Conservation (phyloP, 2,329 filamentous ascomycete genomes). For the Chrysoporthe austroafricana region DNA sequence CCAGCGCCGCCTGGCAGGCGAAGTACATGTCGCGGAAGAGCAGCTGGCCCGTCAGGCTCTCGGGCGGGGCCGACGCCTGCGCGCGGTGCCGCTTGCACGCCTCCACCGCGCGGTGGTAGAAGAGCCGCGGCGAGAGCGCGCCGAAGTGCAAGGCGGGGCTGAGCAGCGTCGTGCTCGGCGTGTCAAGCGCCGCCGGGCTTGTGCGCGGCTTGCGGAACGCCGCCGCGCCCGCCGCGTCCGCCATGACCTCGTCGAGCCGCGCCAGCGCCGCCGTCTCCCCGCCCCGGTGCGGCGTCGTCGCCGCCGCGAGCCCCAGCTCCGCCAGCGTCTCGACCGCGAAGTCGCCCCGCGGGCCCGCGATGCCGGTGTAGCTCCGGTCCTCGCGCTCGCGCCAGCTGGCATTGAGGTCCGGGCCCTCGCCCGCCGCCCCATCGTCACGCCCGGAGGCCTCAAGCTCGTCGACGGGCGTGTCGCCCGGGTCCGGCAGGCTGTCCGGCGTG, state of each 20-base stretch:
- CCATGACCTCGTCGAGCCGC: slow-evolving; percentile 61
- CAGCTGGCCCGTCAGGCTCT: slow-evolving; percentile 72
- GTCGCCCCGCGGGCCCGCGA: slow-evolving; percentile 69
- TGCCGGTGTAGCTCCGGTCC: slow-evolving; percentile 61
- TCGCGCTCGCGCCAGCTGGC: slow-evolving; percentile 53
- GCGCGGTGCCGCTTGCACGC: slow-evolving; percentile 61
- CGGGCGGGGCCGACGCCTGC: slow-evolving; percentile 64
- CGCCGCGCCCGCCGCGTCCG: slow-evolving; percentile 67
- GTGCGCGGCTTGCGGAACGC: slow-evolving; percentile 79
- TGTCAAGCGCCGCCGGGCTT: slow-evolving; percentile 73
- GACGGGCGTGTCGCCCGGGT: slow-evolving; percentile 66
- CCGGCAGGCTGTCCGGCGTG: slow-evolving; percentile 64
- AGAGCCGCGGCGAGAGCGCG: slow-evolving; percentile 68
- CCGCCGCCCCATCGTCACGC: slow-evolving; percentile 36
- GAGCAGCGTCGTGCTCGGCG: slow-evolving; percentile 73
- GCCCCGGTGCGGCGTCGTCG: slow-evolving; percentile 69
- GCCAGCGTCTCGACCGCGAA: slow-evolving; percentile 73
- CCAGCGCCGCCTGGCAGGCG: slow-evolving; percentile 71
- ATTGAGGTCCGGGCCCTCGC: slow-evolving; percentile 62
- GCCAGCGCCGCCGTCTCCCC: slow-evolving; percentile 70
- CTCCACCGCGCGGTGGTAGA: slow-evolving; percentile 73
- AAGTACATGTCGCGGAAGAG: slow-evolving; percentile 87
- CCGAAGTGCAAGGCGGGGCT: slow-evolving; percentile 78
- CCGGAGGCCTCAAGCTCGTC: slow-evolving; percentile 56
- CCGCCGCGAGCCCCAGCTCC: slow-evolving; percentile 69